A percentile compares a stretch with the other conserved stretches of the same genome.
Conservation (phyloP, 441 rosid species). For the Corymbia calophylla region DNA sequence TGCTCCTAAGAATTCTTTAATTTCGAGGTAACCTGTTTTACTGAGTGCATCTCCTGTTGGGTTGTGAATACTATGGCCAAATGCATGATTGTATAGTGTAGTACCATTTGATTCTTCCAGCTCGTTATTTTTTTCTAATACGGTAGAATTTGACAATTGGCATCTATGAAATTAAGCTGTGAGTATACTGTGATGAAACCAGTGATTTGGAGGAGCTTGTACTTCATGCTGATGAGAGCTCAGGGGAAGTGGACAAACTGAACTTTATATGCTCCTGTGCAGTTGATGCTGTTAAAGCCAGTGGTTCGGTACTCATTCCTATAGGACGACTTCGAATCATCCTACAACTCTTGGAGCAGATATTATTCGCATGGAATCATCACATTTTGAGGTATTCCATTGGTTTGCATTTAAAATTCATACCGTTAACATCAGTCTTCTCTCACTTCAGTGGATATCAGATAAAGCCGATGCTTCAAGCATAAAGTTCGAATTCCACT, state of each 20-base stretch:
- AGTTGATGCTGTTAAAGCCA: not conserved
- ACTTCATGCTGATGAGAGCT: not conserved
- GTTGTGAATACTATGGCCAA: not conserved
- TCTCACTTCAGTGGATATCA: not conserved
- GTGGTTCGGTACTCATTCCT: not conserved
- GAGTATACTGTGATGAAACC: not conserved
- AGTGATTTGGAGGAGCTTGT: not conserved
- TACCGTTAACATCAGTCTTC: not conserved
- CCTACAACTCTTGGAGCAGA: not conserved
- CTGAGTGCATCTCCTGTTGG: not conserved
- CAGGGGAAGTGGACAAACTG: not conserved
- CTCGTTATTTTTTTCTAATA: no score
- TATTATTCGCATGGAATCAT: not conserved
- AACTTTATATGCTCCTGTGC: not conserved
- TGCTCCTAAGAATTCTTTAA: conserved; percentile 14
- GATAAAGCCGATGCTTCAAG: not conserved
- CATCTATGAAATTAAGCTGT: not conserved
- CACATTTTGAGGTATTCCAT: not conserved
- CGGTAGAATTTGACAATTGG: not conserved
- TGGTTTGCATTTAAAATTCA: not conserved
- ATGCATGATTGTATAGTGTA: no score
- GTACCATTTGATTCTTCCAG: no score
- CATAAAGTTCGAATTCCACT: not conserved
- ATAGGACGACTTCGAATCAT: not conserved
- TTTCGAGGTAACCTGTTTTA: conserved; percentile 28